Evolutionary conservation across 2,329 filamentous ascomycete species (phyloP).

Genomic region (Aspergillus puulaauensis): DNA sequence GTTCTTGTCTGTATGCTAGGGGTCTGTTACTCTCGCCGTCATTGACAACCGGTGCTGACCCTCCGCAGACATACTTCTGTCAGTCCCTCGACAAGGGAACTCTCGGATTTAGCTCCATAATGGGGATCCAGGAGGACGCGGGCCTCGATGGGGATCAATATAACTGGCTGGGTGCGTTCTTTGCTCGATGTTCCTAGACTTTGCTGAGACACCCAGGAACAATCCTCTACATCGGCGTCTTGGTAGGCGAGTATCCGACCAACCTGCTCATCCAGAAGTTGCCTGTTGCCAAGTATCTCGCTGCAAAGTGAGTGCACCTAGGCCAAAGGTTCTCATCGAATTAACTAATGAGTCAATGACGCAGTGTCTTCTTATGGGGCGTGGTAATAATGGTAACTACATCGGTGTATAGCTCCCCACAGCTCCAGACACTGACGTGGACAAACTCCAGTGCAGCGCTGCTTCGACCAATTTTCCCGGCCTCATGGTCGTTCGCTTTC

Average conservation of each 20-base stretch:
- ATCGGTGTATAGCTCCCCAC: too few species aligned
- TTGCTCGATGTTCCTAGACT: too few species aligned
- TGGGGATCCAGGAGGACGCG: conserved; percentile 26
- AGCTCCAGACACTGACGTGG: too few species aligned
- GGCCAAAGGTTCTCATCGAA: accelerated
- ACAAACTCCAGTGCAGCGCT: conserved; percentile 20
- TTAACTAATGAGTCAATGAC: background rate
- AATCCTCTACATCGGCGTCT: conserved; percentile 52
- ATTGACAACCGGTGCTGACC: too few species aligned
- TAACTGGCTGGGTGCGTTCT: conserved; percentile 26
- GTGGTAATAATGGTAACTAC: conserved; percentile 37
- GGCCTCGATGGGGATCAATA: conserved; percentile 43
- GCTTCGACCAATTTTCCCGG: conserved; percentile 45
- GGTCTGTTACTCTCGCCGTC: background rate
- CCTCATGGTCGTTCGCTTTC: conserved; percentile 11
- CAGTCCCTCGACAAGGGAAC: conserved; percentile 24
- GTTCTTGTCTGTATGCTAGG: conserved; percentile 10
- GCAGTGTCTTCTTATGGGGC: conserved; percentile 51
- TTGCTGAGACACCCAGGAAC: conserved; percentile 39
- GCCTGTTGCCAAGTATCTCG: conserved; percentile 50
- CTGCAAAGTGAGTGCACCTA: conserved; percentile 30
- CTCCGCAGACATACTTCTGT: conserved; percentile 18
- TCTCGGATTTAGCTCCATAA: conserved; percentile 23
- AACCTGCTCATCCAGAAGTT: conserved; percentile 50
- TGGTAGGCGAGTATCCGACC: conserved; percentile 53